A percentile compares a stretch with the other conserved stretches of the same genome.
phyloP scores from a whole-genome alignment of 306 rosid species.

The Cicer yamashitae region DNA sequence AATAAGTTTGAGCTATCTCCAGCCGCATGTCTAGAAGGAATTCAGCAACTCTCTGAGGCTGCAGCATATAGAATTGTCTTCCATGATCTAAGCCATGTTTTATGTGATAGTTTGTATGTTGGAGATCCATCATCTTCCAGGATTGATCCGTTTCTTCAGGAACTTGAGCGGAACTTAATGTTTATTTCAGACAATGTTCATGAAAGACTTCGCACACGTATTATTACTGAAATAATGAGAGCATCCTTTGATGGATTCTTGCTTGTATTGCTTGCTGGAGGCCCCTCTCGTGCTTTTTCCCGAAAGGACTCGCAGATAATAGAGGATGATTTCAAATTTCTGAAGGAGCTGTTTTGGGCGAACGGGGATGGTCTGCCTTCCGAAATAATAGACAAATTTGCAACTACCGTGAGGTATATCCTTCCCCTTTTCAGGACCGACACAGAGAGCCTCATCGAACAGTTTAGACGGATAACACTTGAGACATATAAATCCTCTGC shows the following conservation, averaged over 20 bases:
- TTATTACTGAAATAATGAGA: conserved; percentile 86
- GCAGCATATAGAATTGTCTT: conserved; percentile 82
- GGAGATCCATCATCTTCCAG: conserved; percentile 84
- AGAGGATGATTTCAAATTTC: conserved; percentile 84
- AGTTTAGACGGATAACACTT: conserved; percentile 70
- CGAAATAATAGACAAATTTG: conserved; percentile 81
- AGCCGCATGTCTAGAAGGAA: conserved; percentile 88
- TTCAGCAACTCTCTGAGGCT: conserved; percentile 90
- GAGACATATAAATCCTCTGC: conserved; percentile 84
- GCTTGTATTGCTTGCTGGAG: conserved; percentile 96
- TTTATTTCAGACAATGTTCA: conserved; percentile 73
- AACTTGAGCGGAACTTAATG: conserved; percentile 74
- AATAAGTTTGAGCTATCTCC: conserved; percentile 88
- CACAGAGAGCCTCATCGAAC: conserved; percentile 78
- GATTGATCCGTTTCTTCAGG: conserved; percentile 80
- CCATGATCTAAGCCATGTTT: conserved; percentile 75
- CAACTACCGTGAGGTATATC: conserved; percentile 68
- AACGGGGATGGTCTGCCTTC: conserved; percentile 95
- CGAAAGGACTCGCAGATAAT: conserved; percentile 80
- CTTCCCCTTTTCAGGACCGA: conserved; percentile 88
- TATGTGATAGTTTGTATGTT: conserved; percentile 86
- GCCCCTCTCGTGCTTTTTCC: conserved; percentile 87
- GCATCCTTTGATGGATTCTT: conserved; percentile 97
- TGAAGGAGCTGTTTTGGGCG: conserved; percentile 89
- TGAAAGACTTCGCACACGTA: conserved; percentile 84